Percentiles rank a stretch among this genome's conserved stretches.
These are phyloP conservation scores for Yarrowia sp. DNA, from an alignment of 805 yeast genomes.

Conservation along the genomic window DNA sequence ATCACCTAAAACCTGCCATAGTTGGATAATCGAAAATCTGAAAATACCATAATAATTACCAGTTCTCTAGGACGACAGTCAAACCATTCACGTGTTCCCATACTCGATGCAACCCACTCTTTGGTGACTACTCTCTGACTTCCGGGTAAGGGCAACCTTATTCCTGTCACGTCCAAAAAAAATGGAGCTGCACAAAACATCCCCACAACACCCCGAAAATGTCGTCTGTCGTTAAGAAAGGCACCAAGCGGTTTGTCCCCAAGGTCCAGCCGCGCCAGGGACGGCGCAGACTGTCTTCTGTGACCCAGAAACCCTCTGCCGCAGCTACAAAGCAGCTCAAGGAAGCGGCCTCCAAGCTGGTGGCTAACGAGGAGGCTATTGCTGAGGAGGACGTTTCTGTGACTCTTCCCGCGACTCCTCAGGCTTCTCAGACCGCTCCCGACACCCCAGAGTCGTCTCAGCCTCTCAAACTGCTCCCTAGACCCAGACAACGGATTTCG, in stretches of 20 bases:
- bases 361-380: slow-evolving; percentile 10
- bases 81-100: no score
- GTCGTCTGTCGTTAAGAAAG: slow-evolving; percentile 25
- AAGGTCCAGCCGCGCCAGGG: slow-evolving; percentile 19
- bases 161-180: slow-evolving; percentile 7
- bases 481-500: neutral
- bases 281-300: slow-evolving; percentile 8
- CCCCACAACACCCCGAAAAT: slow-evolving; percentile 5
- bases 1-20: no score
- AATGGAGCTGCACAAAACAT: no score
- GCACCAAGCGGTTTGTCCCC: slow-evolving; percentile 19
- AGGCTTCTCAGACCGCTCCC: neutral
- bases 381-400: slow-evolving; percentile 9
- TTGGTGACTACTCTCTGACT: neutral
- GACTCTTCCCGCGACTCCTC: slow-evolving; percentile 9
- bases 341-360: slow-evolving; percentile 10
- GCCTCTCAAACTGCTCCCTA: neutral
- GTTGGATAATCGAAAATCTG: no score
- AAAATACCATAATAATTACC: no score
- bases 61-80: no score
- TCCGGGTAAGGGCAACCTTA: neutral
- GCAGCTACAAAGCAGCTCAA: slow-evolving; percentile 5
- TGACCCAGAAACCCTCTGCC: neutral
- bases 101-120: no score
- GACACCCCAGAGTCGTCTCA: neutral